Percentiles rank a stretch among this genome's conserved stretches.
Evolutionary conservation across 1,139 yeast genomes (phyloP).

Genomic region (Blastobotrys aristatus): DNA sequence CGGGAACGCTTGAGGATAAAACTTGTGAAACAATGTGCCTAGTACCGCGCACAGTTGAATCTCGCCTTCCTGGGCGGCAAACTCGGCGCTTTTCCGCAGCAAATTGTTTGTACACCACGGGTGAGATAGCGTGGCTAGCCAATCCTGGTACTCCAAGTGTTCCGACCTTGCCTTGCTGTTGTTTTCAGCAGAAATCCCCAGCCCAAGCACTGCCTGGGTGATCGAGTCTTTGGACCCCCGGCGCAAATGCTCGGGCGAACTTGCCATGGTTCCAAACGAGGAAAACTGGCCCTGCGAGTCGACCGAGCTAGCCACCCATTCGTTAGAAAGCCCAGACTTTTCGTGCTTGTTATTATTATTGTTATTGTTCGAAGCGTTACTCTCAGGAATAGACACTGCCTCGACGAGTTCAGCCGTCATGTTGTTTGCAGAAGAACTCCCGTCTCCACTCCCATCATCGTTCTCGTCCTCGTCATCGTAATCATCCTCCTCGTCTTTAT

Average conservation of each 20-base stretch:
- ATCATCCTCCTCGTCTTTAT: neutral
- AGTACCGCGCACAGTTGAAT: constrained; percentile 57
- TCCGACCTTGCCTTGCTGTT: neutral
- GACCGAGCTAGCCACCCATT: neutral
- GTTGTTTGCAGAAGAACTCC: neutral
- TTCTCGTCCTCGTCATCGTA: neutral
- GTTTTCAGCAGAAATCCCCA: constrained; percentile 5
- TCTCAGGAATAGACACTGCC: neutral
- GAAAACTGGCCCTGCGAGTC: neutral
- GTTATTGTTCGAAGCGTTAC: neutral
- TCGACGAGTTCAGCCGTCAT: neutral
- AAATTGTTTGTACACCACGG: constrained; percentile 47
- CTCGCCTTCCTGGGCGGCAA: constrained; percentile 61
- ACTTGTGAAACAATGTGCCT: constrained; percentile 50
- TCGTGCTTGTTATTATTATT: too few relatives aligned
- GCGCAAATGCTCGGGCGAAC: neutral
- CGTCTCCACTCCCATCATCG: neutral
- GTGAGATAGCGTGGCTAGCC: constrained; percentile 35
- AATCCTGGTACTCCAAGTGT: constrained; percentile 16
- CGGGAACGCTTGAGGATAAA: constrained; percentile 33
- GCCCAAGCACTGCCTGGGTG: neutral
- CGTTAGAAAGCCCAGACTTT: constrained; percentile 7
- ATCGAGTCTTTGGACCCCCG: neutral
- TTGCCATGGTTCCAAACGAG: constrained; percentile 4
- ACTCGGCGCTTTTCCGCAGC: constrained; percentile 46